Evolutionary conservation across 208 protist genomes (phyloP).

Genomic region (Endotrypanum monterogeii): DNA sequence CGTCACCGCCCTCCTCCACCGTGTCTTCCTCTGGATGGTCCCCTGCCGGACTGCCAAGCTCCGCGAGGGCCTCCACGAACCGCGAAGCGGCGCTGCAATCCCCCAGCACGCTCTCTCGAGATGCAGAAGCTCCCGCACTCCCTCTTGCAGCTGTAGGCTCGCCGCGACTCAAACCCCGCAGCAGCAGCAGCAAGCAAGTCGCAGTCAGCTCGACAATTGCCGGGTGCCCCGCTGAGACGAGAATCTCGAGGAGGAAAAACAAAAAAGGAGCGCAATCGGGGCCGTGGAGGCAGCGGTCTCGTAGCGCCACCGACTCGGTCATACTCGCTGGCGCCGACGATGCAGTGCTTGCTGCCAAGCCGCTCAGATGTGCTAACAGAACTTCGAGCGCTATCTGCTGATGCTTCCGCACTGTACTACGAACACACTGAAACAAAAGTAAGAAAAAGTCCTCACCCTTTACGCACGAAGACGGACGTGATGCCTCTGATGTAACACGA

Average conservation of each 20-base stretch:
- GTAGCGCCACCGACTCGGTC: conserved; percentile 22
- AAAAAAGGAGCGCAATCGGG: conserved; percentile 49
- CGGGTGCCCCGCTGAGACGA: conserved; percentile 38
- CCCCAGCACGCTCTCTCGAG: background rate
- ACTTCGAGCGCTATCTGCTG: conserved; percentile 47
- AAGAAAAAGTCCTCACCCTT: conserved; percentile 48
- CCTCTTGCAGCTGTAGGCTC: background rate
- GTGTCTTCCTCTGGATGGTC: conserved; percentile 21
- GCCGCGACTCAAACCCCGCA: conserved; percentile 14
- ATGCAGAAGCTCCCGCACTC: background rate
- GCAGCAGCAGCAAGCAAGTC: conserved; percentile 41
- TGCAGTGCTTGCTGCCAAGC: background rate
- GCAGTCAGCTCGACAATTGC: conserved; percentile 29
- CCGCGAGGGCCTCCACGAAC: conserved; percentile 37
- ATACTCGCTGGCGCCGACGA: background rate
- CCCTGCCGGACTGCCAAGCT: conserved; percentile 44
- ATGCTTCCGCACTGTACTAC: conserved; percentile 59
- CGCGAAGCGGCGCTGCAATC: background rate
- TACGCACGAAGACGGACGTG: background rate
- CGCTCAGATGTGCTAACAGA: conserved; percentile 38
- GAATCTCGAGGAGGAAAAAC: conserved; percentile 42
- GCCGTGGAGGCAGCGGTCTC: conserved; percentile 48
- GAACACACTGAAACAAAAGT: conserved; percentile 43
- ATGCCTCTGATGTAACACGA: background rate
- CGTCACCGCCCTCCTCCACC: background rate